Percentiles rank a stretch among this genome's conserved stretches.
These are phyloP conservation scores for Calvatia gigantea DNA, from an alignment of 768 basidiomycete species.

Conservation along the genomic window DNA sequence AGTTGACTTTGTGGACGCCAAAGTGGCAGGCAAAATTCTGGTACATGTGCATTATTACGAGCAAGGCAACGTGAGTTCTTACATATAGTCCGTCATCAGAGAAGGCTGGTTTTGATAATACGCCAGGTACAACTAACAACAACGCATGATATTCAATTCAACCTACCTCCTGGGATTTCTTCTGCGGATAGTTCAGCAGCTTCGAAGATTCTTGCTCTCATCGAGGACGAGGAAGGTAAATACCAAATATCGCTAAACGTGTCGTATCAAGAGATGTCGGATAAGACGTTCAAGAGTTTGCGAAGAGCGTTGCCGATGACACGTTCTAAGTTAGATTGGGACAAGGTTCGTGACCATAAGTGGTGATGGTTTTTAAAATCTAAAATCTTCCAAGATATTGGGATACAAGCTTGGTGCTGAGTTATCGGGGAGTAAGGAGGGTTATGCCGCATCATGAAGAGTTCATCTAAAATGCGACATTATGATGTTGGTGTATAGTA, in stretches of 20 bases:
- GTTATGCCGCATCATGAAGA: conserved; percentile 4
- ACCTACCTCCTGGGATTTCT: conserved; percentile 55
- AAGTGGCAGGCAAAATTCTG: conserved; percentile 67
- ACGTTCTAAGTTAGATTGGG: conserved; percentile 94
- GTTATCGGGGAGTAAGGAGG: conserved; percentile 56
- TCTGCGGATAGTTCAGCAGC: conserved; percentile 52
- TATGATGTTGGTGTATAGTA: not conserved
- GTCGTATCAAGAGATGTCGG: conserved; percentile 85
- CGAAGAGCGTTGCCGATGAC: conserved; percentile 90
- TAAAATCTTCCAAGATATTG: conserved; percentile 30
- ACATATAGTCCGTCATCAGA: not conserved
- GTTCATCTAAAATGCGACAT: not conserved
- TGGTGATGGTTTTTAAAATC: not conserved
- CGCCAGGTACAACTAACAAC: conserved; percentile 86
- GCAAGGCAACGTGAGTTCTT: conserved; percentile 85
- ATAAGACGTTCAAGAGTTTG: conserved; percentile 90
- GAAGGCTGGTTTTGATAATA: not conserved
- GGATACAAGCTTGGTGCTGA: conserved; percentile 79
- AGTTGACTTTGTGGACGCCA: conserved; percentile 62
- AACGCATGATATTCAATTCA: conserved; percentile 61
- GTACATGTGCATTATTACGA: conserved; percentile 97
- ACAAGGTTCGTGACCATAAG: conserved; percentile 52
- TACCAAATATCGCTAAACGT: conserved; percentile 81
- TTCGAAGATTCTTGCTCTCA: conserved; percentile 74
- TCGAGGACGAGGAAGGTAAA: conserved; percentile 74